Evolutionary conservation across 768 basidiomycete genomes (phyloP).

Genomic region (Lactifluus hygrophoroides): DNA sequence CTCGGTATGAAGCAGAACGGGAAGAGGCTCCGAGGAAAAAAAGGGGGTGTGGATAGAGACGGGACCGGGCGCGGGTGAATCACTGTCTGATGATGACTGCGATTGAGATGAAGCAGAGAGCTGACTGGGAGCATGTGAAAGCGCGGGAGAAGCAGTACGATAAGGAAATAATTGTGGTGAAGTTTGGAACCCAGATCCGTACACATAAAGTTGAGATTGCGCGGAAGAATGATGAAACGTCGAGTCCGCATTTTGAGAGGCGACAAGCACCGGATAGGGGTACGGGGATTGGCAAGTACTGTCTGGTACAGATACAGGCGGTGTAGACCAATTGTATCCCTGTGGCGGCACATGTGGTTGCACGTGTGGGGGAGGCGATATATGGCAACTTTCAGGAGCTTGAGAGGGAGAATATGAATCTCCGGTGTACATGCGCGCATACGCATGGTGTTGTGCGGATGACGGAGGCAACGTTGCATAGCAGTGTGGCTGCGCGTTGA

Average conservation of each 20-base stretch:
- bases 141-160: slow-evolving; percentile 13
- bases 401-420: slow-evolving; percentile 4
- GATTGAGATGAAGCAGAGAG: slow-evolving; percentile 15
- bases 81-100: slow-evolving; percentile 17
- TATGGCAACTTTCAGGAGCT: slow-evolving; percentile 3
- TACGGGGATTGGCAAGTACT: slow-evolving; percentile 7
- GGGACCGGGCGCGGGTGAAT: slow-evolving; percentile 12
- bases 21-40: slow-evolving; percentile 7
- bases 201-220: slow-evolving; percentile 7
- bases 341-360: slow-evolving; percentile 1
- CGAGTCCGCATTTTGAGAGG: slow-evolving; percentile 8
- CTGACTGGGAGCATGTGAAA: slow-evolving; percentile 16
- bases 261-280: slow-evolving; percentile 3
- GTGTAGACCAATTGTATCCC: slow-evolving; percentile 9
- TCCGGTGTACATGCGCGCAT: slow-evolving; percentile 4
- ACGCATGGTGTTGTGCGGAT: slow-evolving; percentile 4
- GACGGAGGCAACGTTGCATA: slow-evolving; percentile 1
- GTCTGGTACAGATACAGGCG: background rate
- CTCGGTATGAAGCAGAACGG: slow-evolving; percentile 7
- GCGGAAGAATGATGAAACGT: slow-evolving; percentile 5
- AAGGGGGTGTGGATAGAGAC: slow-evolving; percentile 10
- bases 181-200: slow-evolving; percentile 1
- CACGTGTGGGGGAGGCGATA: slow-evolving; percentile 1
- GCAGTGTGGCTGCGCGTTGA: background rate
- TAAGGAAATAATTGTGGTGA: background rate